Evolutionary conservation across 345 rosid genomes (phyloP), one percentile per base, ranked within the genome.

Genomic region (Melaleuca quinquenervia): DNA sequence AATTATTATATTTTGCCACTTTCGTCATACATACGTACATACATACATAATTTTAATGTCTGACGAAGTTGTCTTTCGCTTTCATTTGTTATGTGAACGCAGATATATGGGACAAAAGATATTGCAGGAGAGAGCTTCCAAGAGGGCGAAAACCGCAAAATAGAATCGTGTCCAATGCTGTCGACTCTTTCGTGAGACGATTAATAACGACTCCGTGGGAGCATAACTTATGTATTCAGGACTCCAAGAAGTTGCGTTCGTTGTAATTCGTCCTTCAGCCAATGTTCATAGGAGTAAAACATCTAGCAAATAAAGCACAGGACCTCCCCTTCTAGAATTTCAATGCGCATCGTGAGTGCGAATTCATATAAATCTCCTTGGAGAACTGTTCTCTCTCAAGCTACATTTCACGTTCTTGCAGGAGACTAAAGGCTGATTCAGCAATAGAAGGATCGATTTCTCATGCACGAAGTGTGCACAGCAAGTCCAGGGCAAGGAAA

Each of bases 91-190:
- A 2, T 20, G 26, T 36, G 80, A 70, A 70, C 85, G 86, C 89
- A 89, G 92, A 50, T 88, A 91, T n/a, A 89, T 91, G 92, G 89
- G 92, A n/a, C 85, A 48, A 82, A 91, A 62, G 90, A 88, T 89
- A 84, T 50, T 88, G 45, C 83, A 58, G 9, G 88, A 76, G 51
- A 88, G 90, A 87, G 22, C 89, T 21, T n/a, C 45, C 6, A 22
- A 29, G 45, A 3, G 36, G 22, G 20, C 12, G n/a, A 52, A 52
- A 60, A 50, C 58, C 80, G 26, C 0, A 48, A 18, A 36, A 70
- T 70, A 70, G 14, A 70, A 36, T 41, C 48, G 80, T 9, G 80
- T 70, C 26, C 80, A 36, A 70, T 70, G 80, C 24, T 18, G 80
- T 36, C 18, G 48, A 70, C 80, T 70, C 80, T 70, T 70, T 70